Evolutionary conservation across 345 rosid species (phyloP).

Genomic region (thale cress (Arabidopsis thaliana)): DNA sequence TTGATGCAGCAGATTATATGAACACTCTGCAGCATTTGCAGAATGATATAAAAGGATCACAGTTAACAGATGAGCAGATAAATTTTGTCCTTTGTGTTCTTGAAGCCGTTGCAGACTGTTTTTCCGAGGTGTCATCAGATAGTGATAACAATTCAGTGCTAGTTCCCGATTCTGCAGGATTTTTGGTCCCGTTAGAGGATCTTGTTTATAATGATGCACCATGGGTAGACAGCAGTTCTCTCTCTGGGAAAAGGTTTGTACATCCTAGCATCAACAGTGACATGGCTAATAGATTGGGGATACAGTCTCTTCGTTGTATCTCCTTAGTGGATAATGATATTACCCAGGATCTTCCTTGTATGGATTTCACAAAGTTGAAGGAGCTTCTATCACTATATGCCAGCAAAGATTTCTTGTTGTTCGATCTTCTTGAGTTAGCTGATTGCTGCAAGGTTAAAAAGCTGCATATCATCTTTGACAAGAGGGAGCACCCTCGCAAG

Average conservation of each 20-base stretch:
- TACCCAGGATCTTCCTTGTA: conserved; percentile 90
- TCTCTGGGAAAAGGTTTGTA: conserved; percentile 72
- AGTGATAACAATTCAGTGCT: conserved; percentile 63
- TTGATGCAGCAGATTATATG: conserved; percentile 78
- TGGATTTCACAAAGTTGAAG: conserved; percentile 76
- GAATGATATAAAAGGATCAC: conserved; percentile 63
- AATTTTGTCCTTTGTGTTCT: conserved; percentile 78
- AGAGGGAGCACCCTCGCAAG: conserved; percentile 85
- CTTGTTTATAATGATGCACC: conserved; percentile 95
- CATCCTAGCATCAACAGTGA: conserved; percentile 85
- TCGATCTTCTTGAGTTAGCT: conserved; percentile 95
- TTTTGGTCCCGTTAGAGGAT: conserved; percentile 62
- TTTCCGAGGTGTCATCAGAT: conserved; percentile 53
- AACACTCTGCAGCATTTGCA: conserved; percentile 74
- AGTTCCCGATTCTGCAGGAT: conserved; percentile 77
- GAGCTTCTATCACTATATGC: conserved; percentile 82
- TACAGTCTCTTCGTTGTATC: conserved; percentile 83
- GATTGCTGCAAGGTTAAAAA: conserved; percentile 89
- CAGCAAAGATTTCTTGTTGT: conserved; percentile 77
- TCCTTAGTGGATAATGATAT: conserved; percentile 80
- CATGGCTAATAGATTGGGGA: conserved; percentile 82
- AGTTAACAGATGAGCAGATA: conserved; percentile 73
- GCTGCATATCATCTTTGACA: conserved; percentile 83
- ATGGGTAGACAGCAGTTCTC: conserved; percentile 80
- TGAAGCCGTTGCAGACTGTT: conserved; percentile 84